A percentile compares a stretch with the other conserved stretches of the same genome.
phyloP scores from a whole-genome alignment of 306 rosid species.

The Nissolia schottii region DNA sequence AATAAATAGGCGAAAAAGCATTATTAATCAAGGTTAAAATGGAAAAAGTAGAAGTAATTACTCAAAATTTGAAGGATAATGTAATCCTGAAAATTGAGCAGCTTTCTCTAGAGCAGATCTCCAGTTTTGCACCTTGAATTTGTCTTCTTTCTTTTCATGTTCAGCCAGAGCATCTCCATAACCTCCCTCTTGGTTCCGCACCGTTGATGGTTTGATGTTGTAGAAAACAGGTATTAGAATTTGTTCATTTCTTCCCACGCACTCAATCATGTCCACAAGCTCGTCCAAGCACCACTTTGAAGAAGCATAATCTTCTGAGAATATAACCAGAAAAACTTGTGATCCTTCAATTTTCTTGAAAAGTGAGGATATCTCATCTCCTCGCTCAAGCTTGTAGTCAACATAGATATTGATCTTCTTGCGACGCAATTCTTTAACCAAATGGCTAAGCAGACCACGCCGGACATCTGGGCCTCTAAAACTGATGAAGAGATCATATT shows the following conservation, averaged over 20 bases:
- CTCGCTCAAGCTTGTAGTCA: neutral
- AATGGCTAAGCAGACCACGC: neutral
- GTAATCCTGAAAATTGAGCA: neutral
- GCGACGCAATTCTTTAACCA: neutral
- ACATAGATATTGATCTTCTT: neutral
- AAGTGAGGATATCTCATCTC: neutral
- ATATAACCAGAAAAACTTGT: neutral
- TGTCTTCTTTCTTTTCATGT: neutral
- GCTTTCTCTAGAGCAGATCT: neutral
- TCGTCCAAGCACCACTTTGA: neutral
- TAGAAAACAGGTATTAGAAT: neutral
- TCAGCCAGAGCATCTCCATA: neutral
- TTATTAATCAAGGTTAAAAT: neutral
- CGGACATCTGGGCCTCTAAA: neutral
- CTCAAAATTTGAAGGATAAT: neutral
- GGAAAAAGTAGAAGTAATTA: neutral
- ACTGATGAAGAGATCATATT: neutral
- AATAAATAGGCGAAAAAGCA: neutral
- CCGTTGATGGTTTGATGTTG: neutral
- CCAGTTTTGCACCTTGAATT: neutral
- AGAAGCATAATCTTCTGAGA: neutral
- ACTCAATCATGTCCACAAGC: neutral
- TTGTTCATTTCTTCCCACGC: neutral
- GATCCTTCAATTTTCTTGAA: neutral
- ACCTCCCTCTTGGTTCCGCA: neutral